Conservation (phyloP, 352 stramenopile species). For the Pythium aquatile region DNA sequence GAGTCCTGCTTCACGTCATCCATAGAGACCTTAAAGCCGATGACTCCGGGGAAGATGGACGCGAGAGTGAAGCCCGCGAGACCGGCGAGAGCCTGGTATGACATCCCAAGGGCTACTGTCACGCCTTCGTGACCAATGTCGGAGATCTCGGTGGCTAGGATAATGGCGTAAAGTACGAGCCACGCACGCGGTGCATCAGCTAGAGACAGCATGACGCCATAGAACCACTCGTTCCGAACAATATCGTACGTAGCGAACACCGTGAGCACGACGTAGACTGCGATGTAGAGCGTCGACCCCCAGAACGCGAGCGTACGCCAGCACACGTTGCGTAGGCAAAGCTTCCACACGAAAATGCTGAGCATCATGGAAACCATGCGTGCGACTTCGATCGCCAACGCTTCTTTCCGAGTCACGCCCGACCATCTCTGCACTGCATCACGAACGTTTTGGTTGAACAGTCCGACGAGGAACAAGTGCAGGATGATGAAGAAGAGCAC, state of each 20-base stretch:
- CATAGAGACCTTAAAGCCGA: not conserved
- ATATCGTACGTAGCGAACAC: constrained; percentile 32
- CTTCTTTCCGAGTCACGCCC: not conserved
- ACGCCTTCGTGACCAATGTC: constrained; percentile 45
- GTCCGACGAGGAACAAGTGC: constrained; percentile 15
- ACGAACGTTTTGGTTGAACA: constrained; percentile 20
- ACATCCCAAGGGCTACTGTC: constrained; percentile 46
- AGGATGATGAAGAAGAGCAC: constrained; percentile 19
- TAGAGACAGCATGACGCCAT: constrained; percentile 27
- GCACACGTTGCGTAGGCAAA: constrained; percentile 4
- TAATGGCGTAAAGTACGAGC: constrained; percentile 37
- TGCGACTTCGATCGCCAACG: not conserved
- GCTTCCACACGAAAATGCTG: constrained; percentile 9
- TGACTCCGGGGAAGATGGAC: constrained; percentile 24
- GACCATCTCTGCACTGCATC: constrained; percentile 18
- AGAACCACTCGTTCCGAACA: constrained; percentile 44
- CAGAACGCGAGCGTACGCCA: constrained; percentile 8
- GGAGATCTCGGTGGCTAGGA: constrained; percentile 49
- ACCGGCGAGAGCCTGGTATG: constrained; percentile 38
- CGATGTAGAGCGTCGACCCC: constrained; percentile 12
- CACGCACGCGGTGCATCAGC: constrained; percentile 37
- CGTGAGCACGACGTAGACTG: constrained; percentile 7
- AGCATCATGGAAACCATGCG: not conserved
- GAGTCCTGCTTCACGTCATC: not conserved
- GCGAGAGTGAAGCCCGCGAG: constrained; percentile 28